Evolutionary conservation across 2,329 filamentous ascomycete species (phyloP), one percentile per base, ranked within the genome.

Genomic region (Colletotrichum ledebouriae): DNA sequence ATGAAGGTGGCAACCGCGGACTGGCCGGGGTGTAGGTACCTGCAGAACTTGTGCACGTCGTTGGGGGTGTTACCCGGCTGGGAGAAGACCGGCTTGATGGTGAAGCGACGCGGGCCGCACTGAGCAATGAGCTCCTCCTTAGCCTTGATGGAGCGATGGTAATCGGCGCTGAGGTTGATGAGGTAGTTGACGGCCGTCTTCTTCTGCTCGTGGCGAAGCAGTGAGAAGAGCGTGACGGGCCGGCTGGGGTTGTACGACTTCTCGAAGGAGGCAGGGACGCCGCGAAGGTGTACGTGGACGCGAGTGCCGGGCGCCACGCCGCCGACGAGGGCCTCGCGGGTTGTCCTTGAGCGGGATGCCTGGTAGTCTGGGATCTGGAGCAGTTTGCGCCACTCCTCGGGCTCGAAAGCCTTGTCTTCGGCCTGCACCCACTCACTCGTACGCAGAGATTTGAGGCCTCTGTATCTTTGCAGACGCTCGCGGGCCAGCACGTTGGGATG

Each of bases 1-100:
- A 94, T 91, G 79, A 98, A 97, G 11, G 91, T 92, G 7, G 94
- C 96, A 25, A 98, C 91, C 3, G 93, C 93, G 9, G 93, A 95
- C 73, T 94, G 91, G 4, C 96, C 96, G 0, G 96, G 94, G 78
- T 98, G 94, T 6, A 98, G 82, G 82, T 89, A 99, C 34, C 95
- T 91, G 79, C 94, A 92, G 80, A 94, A 98, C 79, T 99, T 99
- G 86, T 98, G 94, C 13, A 99, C 94, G 76, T 99, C 92, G 82
- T 98, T 98, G 55, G 94, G 93, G 0, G 95, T 98, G 76, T 91
- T 94, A 64, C 94, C 95, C n/a, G 88, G 85, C 76, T 93, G 89
- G 0, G 94, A 98, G 84, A 95, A 98, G 52, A 98, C 84, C 11
- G 96, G 96, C 75, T 96, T 95, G 81, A 98, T 89, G 67, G 94